Conservation (phyloP, 2,329 filamentous ascomycete species). For the Rhynchosporium secalis region DNA sequence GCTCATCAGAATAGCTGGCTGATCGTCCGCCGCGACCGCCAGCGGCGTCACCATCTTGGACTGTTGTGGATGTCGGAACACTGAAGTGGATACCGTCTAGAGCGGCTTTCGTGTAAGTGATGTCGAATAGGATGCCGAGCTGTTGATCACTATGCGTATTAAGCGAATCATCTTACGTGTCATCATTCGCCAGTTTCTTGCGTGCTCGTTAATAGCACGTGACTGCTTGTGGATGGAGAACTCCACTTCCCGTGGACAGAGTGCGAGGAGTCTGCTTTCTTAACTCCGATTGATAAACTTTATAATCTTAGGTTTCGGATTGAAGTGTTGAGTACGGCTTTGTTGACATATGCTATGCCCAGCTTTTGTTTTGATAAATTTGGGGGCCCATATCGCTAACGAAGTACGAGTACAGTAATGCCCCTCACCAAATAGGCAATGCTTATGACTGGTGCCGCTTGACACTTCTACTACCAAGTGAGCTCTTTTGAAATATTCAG, state of each 20-base stretch:
- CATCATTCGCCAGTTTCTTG: background rate
- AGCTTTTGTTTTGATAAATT: background rate
- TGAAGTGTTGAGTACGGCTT: background rate
- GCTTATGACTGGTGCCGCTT: no score
- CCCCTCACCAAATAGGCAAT: no score
- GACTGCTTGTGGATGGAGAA: background rate
- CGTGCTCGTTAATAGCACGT: background rate
- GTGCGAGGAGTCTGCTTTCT: no score
- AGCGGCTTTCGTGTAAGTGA: background rate
- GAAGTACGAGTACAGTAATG: background rate
- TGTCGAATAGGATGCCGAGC: background rate
- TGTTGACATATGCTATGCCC: background rate
- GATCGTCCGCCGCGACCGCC: background rate
- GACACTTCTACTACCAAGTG: no score
- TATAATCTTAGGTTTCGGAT: no score
- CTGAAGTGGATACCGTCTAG: background rate
- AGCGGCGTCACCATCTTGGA: background rate
- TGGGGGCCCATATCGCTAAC: background rate
- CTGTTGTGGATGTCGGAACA: background rate
- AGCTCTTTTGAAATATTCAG: no score
- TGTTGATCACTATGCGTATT: background rate
- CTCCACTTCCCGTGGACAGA: no score
- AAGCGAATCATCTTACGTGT: background rate
- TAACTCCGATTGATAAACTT: no score
- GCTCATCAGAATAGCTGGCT: background rate